These are phyloP conservation scores for Mortierella claussenii DNA, from an alignment of 192 early-diverging fungal species.

Conservation along the genomic window DNA sequence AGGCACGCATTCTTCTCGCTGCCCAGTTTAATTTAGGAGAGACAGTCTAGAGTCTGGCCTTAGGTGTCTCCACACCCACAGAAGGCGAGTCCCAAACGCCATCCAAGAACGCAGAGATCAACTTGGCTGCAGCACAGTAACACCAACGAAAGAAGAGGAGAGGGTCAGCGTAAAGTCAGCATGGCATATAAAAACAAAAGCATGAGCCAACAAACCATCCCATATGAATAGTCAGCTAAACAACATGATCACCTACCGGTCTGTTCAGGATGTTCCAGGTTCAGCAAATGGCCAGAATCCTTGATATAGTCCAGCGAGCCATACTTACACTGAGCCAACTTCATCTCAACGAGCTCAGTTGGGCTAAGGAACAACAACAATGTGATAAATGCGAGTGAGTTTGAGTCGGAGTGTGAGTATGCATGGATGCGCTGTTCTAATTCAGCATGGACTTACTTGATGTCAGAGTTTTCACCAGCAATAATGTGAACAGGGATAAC, in stretches of 20 bases:
- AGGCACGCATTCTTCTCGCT: no score
- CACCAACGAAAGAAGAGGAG: no score
- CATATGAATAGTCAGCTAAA: not conserved
- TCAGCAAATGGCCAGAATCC: slow-evolving; percentile 53
- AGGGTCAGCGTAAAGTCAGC: not conserved
- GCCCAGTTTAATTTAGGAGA: no score
- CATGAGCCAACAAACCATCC: not conserved
- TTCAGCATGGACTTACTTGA: slow-evolving; percentile 52
- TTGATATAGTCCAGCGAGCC: slow-evolving; percentile 33
- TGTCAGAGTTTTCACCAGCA: slow-evolving; percentile 40
- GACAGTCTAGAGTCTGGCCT: slow-evolving; percentile 19
- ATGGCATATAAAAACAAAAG: not conserved
- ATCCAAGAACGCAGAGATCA: slow-evolving; percentile 32
- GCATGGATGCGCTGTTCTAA: not conserved
- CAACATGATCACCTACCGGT: slow-evolving; percentile 36
- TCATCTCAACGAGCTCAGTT: slow-evolving; percentile 26
- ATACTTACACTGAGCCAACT: slow-evolving; percentile 12
- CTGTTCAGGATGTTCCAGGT: slow-evolving; percentile 53
- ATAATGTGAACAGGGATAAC: slow-evolving; percentile 56
- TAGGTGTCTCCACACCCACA: not conserved
- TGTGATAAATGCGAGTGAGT: no score
- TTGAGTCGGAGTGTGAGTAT: no score
- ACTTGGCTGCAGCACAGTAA: slow-evolving; percentile 2
- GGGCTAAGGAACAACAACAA: slow-evolving; percentile 2
- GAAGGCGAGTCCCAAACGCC: not conserved